These are phyloP conservation scores for Hypoxylon sp. DNA, from an alignment of 2,329 filamentous ascomycete genomes.

Conservation along the genomic window DNA sequence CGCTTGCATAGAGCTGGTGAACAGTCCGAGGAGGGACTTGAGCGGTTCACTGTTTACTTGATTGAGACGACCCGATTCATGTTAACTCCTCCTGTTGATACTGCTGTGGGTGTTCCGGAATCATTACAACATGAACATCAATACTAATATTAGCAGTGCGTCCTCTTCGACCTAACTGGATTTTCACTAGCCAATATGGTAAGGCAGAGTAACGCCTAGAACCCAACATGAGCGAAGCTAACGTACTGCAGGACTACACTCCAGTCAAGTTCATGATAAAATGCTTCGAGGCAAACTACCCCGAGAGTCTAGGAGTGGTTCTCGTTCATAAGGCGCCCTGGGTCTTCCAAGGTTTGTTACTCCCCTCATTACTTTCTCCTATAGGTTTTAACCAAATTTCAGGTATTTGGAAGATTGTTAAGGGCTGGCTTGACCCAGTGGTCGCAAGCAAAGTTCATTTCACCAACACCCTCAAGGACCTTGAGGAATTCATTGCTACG, in stretches of 20 bases:
- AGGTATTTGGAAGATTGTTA: conserved; percentile 97
- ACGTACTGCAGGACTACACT: conserved; percentile 78
- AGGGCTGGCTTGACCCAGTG: conserved; percentile 96
- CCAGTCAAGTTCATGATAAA: conserved; percentile 99
- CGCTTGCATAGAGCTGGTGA: conserved; percentile 86
- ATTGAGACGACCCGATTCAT: conserved; percentile 95
- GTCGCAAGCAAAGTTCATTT: conserved; percentile 96
- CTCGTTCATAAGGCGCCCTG: conserved; percentile 97
- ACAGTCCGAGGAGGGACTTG: conserved; percentile 84
- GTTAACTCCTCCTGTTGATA: conserved; percentile 85
- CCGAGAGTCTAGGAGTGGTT: conserved; percentile 89
- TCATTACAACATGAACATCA: neutral
- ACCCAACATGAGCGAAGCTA: conserved; percentile 27
- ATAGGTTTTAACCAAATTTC: conserved; percentile 55
- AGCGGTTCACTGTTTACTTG: conserved; percentile 91
- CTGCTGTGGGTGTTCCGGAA: conserved; percentile 78
- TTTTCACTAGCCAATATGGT: conserved; percentile 97
- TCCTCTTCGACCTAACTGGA: conserved; percentile 95
- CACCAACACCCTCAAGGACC: conserved; percentile 83
- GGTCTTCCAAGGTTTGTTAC: conserved; percentile 85
- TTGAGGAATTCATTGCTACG: conserved; percentile 81
- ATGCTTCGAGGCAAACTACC: conserved; percentile 98
- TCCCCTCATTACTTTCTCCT: conserved; percentile 48
- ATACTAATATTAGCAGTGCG: conserved; percentile 70
- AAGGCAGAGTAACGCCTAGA: conserved; percentile 48